Evolutionary conservation across 192 early-diverging fungal species (phyloP).

Genomic region (Backusella tarrabulga): DNA sequence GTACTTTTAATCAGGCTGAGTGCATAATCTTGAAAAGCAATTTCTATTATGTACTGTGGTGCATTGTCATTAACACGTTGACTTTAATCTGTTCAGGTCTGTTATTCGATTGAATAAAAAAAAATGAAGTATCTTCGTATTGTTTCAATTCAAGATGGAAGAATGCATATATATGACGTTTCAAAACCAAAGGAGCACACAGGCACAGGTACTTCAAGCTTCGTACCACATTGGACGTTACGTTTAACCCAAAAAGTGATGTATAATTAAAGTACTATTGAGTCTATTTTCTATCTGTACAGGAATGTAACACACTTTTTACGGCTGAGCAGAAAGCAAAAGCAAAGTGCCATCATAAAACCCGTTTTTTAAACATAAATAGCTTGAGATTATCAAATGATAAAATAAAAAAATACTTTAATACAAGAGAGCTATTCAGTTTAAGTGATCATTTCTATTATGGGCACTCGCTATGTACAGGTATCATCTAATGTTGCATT

Average conservation of each 20-base stretch:
- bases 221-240: neutral
- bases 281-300: neutral
- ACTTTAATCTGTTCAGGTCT: no score
- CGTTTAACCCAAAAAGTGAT: neutral
- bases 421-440: neutral
- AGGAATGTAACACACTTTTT: neutral
- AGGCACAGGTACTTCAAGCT: neutral
- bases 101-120: no score
- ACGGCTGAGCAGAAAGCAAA: no score
- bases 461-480: neutral
- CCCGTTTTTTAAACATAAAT: neutral
- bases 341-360: neutral
- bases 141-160: no score
- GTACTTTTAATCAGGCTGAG: no score
- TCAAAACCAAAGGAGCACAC: no score
- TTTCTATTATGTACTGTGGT: no score
- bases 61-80: no score
- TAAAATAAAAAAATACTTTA: neutral
- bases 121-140: no score
- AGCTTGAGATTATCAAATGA: neutral
- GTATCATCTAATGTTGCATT: neutral
- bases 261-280: neutral
- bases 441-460: neutral
- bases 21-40: no score
- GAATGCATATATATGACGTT: no score